Percentiles rank a stretch among this genome's conserved stretches.
Conservation (phyloP, 169 alveolate species). For the Plasmodium vinckei region DNA sequence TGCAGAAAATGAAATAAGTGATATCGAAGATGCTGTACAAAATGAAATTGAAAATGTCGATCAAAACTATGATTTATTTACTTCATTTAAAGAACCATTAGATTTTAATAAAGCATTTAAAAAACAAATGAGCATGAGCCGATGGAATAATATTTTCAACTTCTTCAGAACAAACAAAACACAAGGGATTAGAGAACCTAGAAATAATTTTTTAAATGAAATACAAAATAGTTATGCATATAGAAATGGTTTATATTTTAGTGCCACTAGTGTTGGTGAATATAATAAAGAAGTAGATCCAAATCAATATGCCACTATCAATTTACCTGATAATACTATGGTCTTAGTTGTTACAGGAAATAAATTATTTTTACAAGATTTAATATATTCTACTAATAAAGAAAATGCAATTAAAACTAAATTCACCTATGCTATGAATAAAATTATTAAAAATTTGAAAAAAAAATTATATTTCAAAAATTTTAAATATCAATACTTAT, state of each 20-base stretch:
- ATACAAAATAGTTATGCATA: slow-evolving; percentile 55
- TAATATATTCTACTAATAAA: slow-evolving; percentile 49
- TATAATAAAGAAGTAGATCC: slow-evolving; percentile 40
- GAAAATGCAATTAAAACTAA: slow-evolving; percentile 35
- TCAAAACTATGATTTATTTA: not conserved
- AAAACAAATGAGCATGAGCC: no score
- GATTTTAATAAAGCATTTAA: no score
- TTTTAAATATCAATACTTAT: slow-evolving; percentile 52
- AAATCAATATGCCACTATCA: slow-evolving; percentile 22
- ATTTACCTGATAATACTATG: slow-evolving; percentile 45
- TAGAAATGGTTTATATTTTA: slow-evolving; percentile 59
- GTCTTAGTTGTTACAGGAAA: slow-evolving; percentile 44
- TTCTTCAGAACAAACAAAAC: slow-evolving; percentile 1
- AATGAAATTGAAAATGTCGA: no score
- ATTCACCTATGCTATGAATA: slow-evolving; percentile 30
- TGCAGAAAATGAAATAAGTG: no score
- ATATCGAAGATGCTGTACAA: no score
- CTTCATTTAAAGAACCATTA: no score
- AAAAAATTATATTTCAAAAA: slow-evolving; percentile 45
- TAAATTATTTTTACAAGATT: slow-evolving; percentile 65
- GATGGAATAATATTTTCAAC: slow-evolving; percentile 8
- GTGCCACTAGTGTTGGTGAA: slow-evolving; percentile 32
- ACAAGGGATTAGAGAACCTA: not conserved
- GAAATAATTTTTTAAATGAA: slow-evolving; percentile 33
- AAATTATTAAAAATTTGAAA: slow-evolving; percentile 27